phyloP scores from a whole-genome alignment of 2,329 filamentous ascomycete species.

The Mycosphaerella arachidis region DNA sequence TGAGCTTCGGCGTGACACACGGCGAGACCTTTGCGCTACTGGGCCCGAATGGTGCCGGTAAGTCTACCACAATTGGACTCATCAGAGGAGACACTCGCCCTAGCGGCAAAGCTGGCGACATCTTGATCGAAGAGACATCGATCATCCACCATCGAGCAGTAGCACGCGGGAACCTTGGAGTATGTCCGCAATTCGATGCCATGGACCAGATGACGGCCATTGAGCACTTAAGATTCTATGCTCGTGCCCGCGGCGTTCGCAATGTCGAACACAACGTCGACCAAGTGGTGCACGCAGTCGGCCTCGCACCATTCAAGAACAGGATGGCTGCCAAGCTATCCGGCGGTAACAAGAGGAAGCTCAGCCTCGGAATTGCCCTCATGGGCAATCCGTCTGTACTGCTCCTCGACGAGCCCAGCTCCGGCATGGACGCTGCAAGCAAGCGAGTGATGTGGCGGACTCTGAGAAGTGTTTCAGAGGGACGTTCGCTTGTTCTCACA shows the following conservation, averaged over 20 bases:
- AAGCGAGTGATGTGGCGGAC: slow-evolving; percentile 94
- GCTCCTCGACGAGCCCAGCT: slow-evolving; percentile 82
- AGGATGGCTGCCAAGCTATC: slow-evolving; percentile 76
- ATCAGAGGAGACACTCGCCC: slow-evolving; percentile 85
- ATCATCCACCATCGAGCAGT: slow-evolving; percentile 67
- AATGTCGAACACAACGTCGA: slow-evolving; percentile 73
- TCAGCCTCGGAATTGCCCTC: slow-evolving; percentile 81
- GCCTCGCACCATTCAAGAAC: slow-evolving; percentile 63
- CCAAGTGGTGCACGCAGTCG: slow-evolving; percentile 75
- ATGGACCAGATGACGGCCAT: slow-evolving; percentile 86
- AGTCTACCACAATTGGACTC: slow-evolving; percentile 82
- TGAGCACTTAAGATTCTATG: slow-evolving; percentile 86
- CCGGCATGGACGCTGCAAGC: slow-evolving; percentile 82
- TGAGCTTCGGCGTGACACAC: slow-evolving; percentile 70
- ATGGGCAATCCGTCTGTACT: slow-evolving; percentile 89
- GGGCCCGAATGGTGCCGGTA: slow-evolving; percentile 87
- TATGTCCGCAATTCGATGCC: slow-evolving; percentile 73
- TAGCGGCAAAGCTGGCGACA: slow-evolving; percentile 65
- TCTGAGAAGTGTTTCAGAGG: slow-evolving; percentile 65
- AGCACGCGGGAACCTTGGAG: slow-evolving; percentile 75
- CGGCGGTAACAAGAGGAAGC: slow-evolving; percentile 90
- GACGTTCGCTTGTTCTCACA: slow-evolving; percentile 79
- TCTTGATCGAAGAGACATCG: slow-evolving; percentile 73
- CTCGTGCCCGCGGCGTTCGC: slow-evolving; percentile 71
- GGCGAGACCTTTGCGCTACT: slow-evolving; percentile 85